Base-by-base conservation (phyloP, 371 early-diverging fungal genomes). In the Rhizopus arrhizus region DNA sequence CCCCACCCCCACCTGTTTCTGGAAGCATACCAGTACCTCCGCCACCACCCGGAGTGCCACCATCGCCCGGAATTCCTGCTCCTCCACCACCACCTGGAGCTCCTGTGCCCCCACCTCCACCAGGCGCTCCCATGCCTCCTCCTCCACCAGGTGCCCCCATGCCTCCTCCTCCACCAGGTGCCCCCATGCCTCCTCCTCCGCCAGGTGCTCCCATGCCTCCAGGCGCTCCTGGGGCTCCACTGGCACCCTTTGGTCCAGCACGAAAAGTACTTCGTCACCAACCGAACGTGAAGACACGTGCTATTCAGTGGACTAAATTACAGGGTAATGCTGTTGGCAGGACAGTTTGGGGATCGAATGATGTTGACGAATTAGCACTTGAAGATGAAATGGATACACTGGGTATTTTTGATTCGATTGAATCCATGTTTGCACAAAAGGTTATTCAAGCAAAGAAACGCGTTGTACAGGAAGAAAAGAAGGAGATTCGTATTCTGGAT, bases 301-400 rank as follows among this genome's bases (percentile, higher is more conserved):
- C 87, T n/a, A 59, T 93, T 16, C 92, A 93, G 69, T 93, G 93
- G 94, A 92, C 91, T 61, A 94, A 94, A 59, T 64, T 94, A 46
- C 85, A 85, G 53, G 84, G 86, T 40, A 81, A 78, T 61, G 61
- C 73, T 36, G 75, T 86, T 16, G 75, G 74, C 22, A 84, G 83
- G 36, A 89, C 89, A 0, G 64, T 89, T 4, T 89, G 87, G 86
- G 81, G 77, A 6, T 31, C 58, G 0, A 52, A 72, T 3, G 82
- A 81, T 35, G 62, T 84, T 45, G 83, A 80, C 38, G 85, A 84
- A 45, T 56, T 60, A 6, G 83, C 82, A 6, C 35, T 85, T 0
- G 83, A 84, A 63, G 77, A 86, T 31, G 83, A 84, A 38, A 49
- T 84, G 40, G 64, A 74, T 6, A 58, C 58, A 1, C 72, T 77